A percentile compares a stretch with the other conserved stretches of the same genome.
Conservation (phyloP, 2,329 filamentous ascomycete species). For the Fusarium palustre region DNA sequence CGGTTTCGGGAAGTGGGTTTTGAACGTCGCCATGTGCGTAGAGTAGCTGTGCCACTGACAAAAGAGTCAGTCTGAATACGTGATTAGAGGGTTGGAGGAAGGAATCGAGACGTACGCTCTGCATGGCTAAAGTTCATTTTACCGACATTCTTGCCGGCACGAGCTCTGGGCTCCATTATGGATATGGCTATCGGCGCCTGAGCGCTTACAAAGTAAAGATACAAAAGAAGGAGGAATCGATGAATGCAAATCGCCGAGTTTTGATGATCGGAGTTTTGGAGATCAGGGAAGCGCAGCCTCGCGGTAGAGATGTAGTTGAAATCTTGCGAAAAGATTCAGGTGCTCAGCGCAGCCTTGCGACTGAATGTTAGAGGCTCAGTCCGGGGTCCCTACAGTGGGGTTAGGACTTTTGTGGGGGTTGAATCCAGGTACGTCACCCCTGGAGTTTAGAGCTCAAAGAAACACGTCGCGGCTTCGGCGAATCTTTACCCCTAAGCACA, state of each 20-base stretch:
- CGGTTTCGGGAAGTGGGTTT: conserved; percentile 83
- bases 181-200: conserved; percentile 17
- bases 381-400: conserved; percentile 35
- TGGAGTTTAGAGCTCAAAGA: background rate
- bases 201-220: conserved; percentile 12
- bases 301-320: conserved; percentile 39
- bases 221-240: background rate
- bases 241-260: background rate
- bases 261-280: background rate
- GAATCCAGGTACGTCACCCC: conserved; percentile 39
- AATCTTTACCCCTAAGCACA: conserved; percentile 55
- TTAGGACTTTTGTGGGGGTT: conserved; percentile 38
- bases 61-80: conserved; percentile 1
- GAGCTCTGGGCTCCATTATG: conserved; percentile 80
- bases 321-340: conserved; percentile 23
- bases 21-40: conserved; percentile 83
- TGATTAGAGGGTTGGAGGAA: background rate
- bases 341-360: conserved; percentile 30
- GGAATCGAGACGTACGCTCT: conserved; percentile 68
- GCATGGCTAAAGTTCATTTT: conserved; percentile 82
- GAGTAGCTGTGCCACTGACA: conserved; percentile 76
- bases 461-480: conserved; percentile 48
- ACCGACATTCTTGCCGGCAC: conserved; percentile 82
- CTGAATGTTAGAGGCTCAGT: conserved; percentile 30
- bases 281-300: conserved; percentile 26